Evolutionary conservation across 202 grass and related monocot species (phyloP), one percentile per base, ranked within the genome.

Genomic region (Carex arenaria): DNA sequence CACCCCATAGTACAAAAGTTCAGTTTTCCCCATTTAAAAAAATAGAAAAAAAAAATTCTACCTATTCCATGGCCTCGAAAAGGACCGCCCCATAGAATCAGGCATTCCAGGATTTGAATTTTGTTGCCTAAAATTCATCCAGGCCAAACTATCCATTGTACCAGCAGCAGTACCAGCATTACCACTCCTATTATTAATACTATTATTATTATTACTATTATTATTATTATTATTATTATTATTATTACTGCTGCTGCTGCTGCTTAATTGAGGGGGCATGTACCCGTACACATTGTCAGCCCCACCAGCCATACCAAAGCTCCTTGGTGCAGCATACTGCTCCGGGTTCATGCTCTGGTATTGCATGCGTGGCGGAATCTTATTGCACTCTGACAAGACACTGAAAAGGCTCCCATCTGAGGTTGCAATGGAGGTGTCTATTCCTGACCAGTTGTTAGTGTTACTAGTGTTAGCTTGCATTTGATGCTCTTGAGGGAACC

Each of bases 391-490:
- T 66, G 84, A 86, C 52, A 89, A 86, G 61, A 89, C 84, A 60
- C 84, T 89, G 51, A 83, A 89, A 20, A 89, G 88, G 45, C 88
- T 89, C 26, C 88, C 88, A 51, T 89, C 88, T 64, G 88, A 72
- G 69, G 4, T 89, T 6, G 78, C 36, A 47, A 10, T 78, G 51
- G 80, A 57, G 63, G 80, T 67, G 42, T 82, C 80, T 64, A 82
- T 82, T 82, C 80, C 64, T 31, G 43, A 52, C 80, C 80, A 82
- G 60, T 40, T 65, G 78, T 81, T 81, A 65, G 56, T 64, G 80
- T 67, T 82, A 82, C 22, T 67, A 69, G 3, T 54, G 43, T 67
- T 89, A 80, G 47, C 38, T n/a, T 89, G 79, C 57, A 81, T 34
- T 67, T 81, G 79, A 83, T 79, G 56, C 28, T 86, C 84, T 71